phyloP scores from a whole-genome alignment of 768 basidiomycete genomes.

The Kwoniella bestiolae region DNA sequence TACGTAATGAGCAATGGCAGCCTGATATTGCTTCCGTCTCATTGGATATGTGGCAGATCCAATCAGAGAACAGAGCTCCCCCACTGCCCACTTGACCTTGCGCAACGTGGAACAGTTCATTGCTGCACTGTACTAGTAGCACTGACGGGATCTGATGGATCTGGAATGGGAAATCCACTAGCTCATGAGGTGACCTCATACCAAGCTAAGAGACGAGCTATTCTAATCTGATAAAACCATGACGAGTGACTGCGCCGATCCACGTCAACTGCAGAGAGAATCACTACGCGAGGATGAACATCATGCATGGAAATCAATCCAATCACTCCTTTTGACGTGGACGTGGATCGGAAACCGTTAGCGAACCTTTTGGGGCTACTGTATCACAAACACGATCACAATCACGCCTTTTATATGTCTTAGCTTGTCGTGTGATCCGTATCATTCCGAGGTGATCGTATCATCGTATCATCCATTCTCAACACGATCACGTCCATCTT shows the following conservation, averaged over 20 bases:
- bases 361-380: neutral
- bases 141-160: neutral
- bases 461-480: neutral
- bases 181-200: neutral
- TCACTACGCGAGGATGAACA: no score
- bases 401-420: neutral
- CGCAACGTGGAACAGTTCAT: no score
- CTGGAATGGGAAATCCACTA: neutral
- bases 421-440: neutral
- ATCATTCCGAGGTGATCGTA: neutral
- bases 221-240: neutral
- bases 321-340: no score
- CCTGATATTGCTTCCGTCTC: neutral
- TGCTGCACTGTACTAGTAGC: no score
- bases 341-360: neutral
- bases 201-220: no score
- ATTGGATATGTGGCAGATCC: neutral
- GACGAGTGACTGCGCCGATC: neutral
- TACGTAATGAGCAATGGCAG: neutral
- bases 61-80: neutral
- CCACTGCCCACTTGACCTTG: no score
- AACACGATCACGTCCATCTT: neutral
- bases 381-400: neutral
- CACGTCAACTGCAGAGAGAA: neutral
- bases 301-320: no score